These are phyloP conservation scores for Ammopiptanthus mongolicus DNA, from an alignment of 306 rosid species.

Conservation along the genomic window DNA sequence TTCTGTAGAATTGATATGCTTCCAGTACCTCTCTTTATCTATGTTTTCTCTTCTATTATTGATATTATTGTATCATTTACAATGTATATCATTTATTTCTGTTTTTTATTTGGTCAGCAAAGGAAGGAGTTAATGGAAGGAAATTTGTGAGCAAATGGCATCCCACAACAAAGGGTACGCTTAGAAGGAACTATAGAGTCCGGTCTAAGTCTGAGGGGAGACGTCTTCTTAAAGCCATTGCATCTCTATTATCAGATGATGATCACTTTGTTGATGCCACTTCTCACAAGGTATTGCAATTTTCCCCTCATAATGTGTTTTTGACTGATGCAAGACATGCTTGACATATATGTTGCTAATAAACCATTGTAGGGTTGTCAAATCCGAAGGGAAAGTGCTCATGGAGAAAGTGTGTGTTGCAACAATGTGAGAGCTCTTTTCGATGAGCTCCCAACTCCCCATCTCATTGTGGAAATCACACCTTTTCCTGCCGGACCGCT, in stretches of 20 bases:
- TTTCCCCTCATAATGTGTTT: neutral
- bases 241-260: slow-evolving; percentile 78
- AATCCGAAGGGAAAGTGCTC: slow-evolving; percentile 92
- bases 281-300: slow-evolving; percentile 76
- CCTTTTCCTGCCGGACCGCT: slow-evolving; percentile 88
- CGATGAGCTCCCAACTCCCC: slow-evolving; percentile 97
- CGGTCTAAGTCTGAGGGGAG: slow-evolving; percentile 80
- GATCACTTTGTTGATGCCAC: slow-evolving; percentile 89
- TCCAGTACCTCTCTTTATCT: neutral
- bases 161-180: slow-evolving; percentile 95
- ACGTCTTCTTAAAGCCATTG: slow-evolving; percentile 75
- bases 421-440: slow-evolving; percentile 95
- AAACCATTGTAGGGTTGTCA: slow-evolving; percentile 72
- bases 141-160: slow-evolving; percentile 94
- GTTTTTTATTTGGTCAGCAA: slow-evolving; percentile 27
- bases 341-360: neutral
- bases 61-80: neutral
- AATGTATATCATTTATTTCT: neutral
- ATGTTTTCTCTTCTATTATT: neutral
- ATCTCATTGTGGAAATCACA: slow-evolving; percentile 72
- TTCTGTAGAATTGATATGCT: neutral
- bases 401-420: slow-evolving; percentile 98
- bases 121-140: slow-evolving; percentile 29
- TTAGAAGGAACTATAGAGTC: slow-evolving; percentile 80
- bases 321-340: neutral